These are phyloP conservation scores for Exophiala alcalophila DNA, from an alignment of 2,329 filamentous ascomycete species.

Conservation along the genomic window DNA sequence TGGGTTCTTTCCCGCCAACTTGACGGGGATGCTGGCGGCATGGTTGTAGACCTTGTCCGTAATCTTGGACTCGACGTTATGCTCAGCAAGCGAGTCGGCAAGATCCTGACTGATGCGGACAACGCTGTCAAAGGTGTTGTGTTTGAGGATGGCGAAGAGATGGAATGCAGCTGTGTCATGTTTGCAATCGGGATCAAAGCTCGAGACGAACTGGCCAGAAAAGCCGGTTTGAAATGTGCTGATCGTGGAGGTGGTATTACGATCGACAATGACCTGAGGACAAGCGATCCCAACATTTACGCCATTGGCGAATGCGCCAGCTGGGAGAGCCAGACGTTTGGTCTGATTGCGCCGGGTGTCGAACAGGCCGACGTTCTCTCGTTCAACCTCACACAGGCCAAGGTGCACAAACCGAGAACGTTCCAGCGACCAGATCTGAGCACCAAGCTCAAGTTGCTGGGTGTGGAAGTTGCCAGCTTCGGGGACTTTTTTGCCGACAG, in stretches of 20 bases:
- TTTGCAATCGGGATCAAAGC: conserved; percentile 86
- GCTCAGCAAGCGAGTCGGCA: conserved; percentile 70
- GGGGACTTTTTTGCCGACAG: conserved; percentile 90
- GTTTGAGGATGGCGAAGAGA: conserved; percentile 76
- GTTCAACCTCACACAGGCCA: conserved; percentile 85
- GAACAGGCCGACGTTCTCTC: conserved; percentile 91
- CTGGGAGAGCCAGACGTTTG: conserved; percentile 83
- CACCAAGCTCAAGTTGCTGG: conserved; percentile 85
- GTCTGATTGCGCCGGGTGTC: conserved; percentile 82
- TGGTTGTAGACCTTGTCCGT: conserved; percentile 79
- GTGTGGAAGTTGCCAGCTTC: conserved; percentile 88
- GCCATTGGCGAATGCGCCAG: conserved; percentile 89
- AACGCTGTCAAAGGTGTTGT: conserved; percentile 70
- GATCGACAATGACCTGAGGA: conserved; percentile 62
- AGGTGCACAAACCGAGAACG: conserved; percentile 62
- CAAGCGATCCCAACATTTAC: conserved; percentile 70
- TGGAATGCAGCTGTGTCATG: conserved; percentile 77
- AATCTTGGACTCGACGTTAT: conserved; percentile 77
- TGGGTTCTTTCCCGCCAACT: conserved; percentile 83
- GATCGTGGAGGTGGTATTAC: conserved; percentile 74
- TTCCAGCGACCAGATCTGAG: conserved; percentile 85
- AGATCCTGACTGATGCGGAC: conserved; percentile 64
- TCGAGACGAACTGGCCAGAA: conserved; percentile 70
- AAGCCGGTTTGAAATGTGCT: conserved; percentile 68
- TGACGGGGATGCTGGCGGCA: conserved; percentile 72